These are phyloP conservation scores for Rutstroemia sp. DNA, from an alignment of 2,329 filamentous ascomycete species.

Conservation along the genomic window DNA sequence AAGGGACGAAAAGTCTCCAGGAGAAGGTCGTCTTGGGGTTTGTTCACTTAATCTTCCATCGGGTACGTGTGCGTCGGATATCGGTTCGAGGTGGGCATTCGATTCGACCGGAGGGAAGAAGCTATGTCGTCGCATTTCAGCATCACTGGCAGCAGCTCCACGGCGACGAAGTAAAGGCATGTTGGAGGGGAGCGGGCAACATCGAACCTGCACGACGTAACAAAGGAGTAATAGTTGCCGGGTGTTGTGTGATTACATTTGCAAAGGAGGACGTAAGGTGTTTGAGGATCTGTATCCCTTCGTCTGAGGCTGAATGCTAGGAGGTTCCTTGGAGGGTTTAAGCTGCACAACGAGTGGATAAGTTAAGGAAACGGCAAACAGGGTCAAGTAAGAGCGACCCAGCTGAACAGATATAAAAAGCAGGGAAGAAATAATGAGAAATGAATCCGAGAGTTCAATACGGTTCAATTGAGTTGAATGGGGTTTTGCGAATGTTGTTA, in stretches of 20 bases:
- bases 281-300: slow-evolving; percentile 7
- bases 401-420: too few species aligned
- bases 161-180: slow-evolving; percentile 29
- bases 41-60: slow-evolving; percentile 29
- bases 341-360: slow-evolving; percentile 7
- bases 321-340: background rate
- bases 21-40: slow-evolving; percentile 25
- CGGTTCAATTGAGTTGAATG: too few species aligned
- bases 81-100: slow-evolving; percentile 15
- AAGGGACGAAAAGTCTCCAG: slow-evolving; percentile 20
- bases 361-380: background rate
- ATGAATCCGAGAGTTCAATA: background rate
- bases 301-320: slow-evolving; percentile 7
- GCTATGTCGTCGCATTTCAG: slow-evolving; percentile 27
- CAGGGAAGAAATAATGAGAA: background rate
- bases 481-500: too few species aligned
- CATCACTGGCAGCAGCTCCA: slow-evolving; percentile 23
- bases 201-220: slow-evolving; percentile 4
- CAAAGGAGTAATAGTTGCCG: too few species aligned
- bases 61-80: slow-evolving; percentile 6
- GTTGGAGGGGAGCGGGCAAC: slow-evolving; percentile 7
- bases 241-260: background rate
- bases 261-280: background rate
- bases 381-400: background rate
- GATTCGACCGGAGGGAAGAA: slow-evolving; percentile 18